Evolutionary conservation across 805 yeast genomes (phyloP).

Genomic region (Metschnikowia noctiluminum): DNA sequence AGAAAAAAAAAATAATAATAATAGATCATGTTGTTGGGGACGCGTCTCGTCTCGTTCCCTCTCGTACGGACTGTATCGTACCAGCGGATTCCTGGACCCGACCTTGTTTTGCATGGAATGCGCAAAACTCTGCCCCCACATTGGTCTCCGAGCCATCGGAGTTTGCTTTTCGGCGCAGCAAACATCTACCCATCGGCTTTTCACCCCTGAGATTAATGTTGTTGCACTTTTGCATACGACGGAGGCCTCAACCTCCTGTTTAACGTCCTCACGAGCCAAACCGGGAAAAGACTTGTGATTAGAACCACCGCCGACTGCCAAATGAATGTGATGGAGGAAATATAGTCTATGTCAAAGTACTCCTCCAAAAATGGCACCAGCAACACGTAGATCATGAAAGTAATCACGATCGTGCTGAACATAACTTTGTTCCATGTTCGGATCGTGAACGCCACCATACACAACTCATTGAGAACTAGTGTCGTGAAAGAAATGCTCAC

Average conservation of each 20-base stretch:
- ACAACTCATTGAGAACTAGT: conserved; percentile 76
- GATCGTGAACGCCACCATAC: conserved; percentile 91
- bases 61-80: conserved; percentile 1
- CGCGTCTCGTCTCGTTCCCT: background rate
- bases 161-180: background rate
- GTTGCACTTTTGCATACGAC: conserved; percentile 94
- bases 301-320: conserved; percentile 71
- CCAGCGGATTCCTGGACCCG: background rate
- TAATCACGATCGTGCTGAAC: conserved; percentile 68
- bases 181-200: background rate
- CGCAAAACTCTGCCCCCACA: background rate
- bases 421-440: conserved; percentile 86
- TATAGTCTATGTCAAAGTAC: conserved; percentile 74
- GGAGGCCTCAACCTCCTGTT: conserved; percentile 85
- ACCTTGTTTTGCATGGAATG: background rate
- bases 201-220: conserved; percentile 36
- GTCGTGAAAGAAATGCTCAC: conserved; percentile 86
- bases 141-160: conserved; percentile 1
- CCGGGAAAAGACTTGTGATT: conserved; percentile 75
- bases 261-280: conserved; percentile 78
- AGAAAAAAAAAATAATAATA: too few relatives aligned
- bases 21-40: background rate
- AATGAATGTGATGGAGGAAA: conserved; percentile 53
- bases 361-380: conserved; percentile 83
- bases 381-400: conserved; percentile 61